Evolutionary conservation across 2,329 filamentous ascomycete genomes (phyloP).

Genomic region (Botrytis tulipae): DNA sequence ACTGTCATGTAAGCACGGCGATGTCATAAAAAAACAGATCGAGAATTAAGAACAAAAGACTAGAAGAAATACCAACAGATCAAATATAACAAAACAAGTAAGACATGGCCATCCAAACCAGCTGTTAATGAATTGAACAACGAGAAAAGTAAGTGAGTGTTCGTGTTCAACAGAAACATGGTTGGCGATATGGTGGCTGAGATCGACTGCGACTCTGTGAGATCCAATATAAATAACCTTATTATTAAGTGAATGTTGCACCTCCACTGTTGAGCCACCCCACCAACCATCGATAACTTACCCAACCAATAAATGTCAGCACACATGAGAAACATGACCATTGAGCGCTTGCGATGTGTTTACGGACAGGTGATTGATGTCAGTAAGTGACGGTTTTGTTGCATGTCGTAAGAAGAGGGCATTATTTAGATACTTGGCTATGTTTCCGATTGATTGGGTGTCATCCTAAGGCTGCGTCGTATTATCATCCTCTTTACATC

Average conservation of each 20-base stretch:
- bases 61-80: not conserved
- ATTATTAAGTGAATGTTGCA: not conserved
- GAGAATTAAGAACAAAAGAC: not conserved
- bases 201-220: not conserved
- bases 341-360: not conserved
- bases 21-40: not conserved
- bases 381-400: not conserved
- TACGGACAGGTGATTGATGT: not conserved
- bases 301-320: not conserved
- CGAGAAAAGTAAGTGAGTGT: not conserved
- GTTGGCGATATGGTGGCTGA: conserved; percentile 10
- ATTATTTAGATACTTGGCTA: not conserved
- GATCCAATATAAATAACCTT: not conserved
- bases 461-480: not conserved
- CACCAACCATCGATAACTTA: not conserved
- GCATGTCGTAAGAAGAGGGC: conserved; percentile 1
- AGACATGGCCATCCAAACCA: not conserved
- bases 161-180: not conserved
- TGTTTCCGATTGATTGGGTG: not conserved
- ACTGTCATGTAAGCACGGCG: not conserved
- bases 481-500: not conserved
- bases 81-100: not conserved
- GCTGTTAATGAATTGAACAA: not conserved
- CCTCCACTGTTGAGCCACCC: not conserved
- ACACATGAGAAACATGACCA: conserved; percentile 2